Conservation (phyloP, 225 moss, liverwort and hornwort genomes). For the Lunularia cruciata region DNA sequence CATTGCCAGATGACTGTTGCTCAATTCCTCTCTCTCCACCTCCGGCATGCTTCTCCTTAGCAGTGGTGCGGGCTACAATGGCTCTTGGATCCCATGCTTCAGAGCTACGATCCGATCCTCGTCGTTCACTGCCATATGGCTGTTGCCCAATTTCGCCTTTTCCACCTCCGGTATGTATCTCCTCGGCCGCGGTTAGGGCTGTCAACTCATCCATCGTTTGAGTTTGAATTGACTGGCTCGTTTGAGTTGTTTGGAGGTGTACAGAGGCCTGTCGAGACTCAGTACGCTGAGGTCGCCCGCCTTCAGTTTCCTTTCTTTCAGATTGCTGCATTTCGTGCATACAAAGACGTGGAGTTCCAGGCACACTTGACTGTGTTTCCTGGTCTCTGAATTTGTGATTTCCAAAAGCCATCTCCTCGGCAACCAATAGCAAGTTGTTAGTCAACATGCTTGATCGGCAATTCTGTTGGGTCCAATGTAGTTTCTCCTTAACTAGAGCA, state of each 20-base stretch:
- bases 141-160: not conserved
- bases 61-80: too few relatives aligned
- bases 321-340: not conserved
- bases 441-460: not conserved
- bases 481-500: too few relatives aligned
- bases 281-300: not conserved
- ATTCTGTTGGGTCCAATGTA: slow-evolving; percentile 1
- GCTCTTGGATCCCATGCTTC: too few relatives aligned
- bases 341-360: slow-evolving; percentile 1
- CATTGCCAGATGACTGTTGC: not conserved
- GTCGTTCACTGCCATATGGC: too few relatives aligned
- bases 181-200: too few relatives aligned
- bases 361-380: not conserved
- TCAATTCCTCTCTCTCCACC: too few relatives aligned
- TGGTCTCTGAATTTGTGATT: not conserved
- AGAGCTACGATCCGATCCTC: too few relatives aligned
- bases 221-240: slow-evolving; percentile 4
- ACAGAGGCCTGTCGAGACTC: not conserved
- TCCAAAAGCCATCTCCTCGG: not conserved
- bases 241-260: not conserved
- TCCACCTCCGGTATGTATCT: not conserved
- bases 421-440: slow-evolving; percentile 7
- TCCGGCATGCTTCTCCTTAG: too few relatives aligned
- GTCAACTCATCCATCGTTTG: slow-evolving; percentile 7
- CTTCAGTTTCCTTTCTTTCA: not conserved